Evolutionary conservation across 768 basidiomycete species (phyloP).

Genomic region (Lentinula detonsa): DNA sequence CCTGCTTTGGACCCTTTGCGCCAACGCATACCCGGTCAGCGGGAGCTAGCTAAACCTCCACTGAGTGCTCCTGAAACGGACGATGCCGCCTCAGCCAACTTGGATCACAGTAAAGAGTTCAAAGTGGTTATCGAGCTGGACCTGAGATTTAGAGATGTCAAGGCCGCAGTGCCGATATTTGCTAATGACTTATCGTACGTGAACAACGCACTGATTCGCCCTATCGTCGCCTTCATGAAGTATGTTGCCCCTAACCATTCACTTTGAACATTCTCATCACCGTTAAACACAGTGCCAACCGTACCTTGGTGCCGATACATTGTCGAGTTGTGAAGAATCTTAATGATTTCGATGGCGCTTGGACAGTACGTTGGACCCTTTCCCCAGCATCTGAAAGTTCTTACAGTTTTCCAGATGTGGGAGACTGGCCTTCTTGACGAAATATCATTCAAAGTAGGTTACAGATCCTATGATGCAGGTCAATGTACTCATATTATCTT

Average conservation of each 20-base stretch:
- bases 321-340: constrained; percentile 83
- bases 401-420: constrained; percentile 65
- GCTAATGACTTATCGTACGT: constrained; percentile 84
- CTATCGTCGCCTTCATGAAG: constrained; percentile 99
- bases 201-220: constrained; percentile 87
- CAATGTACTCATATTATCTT: not conserved
- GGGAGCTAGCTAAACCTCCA: constrained; percentile 82
- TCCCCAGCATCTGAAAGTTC: constrained; percentile 10
- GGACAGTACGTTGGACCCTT: constrained; percentile 64
- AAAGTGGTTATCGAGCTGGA: constrained; percentile 86
- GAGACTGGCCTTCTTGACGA: constrained; percentile 93
- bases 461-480: constrained; percentile 1
- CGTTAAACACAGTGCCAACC: constrained; percentile 63
- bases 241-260: constrained; percentile 29
- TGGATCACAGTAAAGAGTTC: constrained; percentile 28
- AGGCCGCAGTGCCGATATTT: constrained; percentile 92
- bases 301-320: constrained; percentile 90
- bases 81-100: constrained; percentile 22
- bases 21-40: constrained; percentile 75
- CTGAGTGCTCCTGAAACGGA: constrained; percentile 61
- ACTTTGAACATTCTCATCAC: constrained; percentile 2
- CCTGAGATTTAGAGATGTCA: constrained; percentile 89
- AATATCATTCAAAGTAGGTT: constrained; percentile 72
- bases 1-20: constrained; percentile 29
- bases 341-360: constrained; percentile 89